phyloP scores from a whole-genome alignment of 129 eudicot species.

The Flaveria robusta region DNA sequence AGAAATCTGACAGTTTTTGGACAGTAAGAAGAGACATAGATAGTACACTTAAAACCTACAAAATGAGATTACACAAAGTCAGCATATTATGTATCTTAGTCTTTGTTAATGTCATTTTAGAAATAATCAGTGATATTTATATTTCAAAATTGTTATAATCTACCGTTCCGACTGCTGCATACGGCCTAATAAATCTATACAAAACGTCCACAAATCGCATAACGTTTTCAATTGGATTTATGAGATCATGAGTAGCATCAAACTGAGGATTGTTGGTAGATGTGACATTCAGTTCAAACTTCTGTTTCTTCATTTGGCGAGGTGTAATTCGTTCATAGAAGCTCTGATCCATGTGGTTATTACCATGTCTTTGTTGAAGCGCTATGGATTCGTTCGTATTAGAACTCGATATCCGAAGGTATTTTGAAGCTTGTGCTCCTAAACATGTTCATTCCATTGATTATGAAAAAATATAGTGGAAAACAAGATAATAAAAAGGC shows the following conservation, averaged over 20 bases:
- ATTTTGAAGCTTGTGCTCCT: slow-evolving; percentile 25
- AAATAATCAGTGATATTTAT: background rate
- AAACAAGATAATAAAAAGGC: background rate
- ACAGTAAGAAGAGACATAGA: slow-evolving; percentile 35
- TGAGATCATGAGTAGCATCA: slow-evolving; percentile 25
- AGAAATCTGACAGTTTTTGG: slow-evolving; percentile 22
- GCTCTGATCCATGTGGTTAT: background rate
- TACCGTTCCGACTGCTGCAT: slow-evolving; percentile 38
- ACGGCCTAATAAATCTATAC: slow-evolving; percentile 33
- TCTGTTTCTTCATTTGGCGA: background rate
- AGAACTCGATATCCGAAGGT: background rate
- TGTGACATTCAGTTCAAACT: slow-evolving; percentile 24
- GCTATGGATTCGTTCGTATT: background rate
- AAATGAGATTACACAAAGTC: background rate
- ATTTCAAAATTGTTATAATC: background rate
- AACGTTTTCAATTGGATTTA: slow-evolving; percentile 2
- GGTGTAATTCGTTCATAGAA: slow-evolving; percentile 6
- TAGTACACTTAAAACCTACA: slow-evolving; percentile 27
- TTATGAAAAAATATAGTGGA: background rate
- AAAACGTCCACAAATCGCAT: slow-evolving; percentile 11
- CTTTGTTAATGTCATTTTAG: background rate
- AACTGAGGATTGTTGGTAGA: slow-evolving; percentile 21
- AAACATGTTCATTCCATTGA: background rate
- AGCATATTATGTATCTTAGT: background rate
- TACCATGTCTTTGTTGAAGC: slow-evolving; percentile 12